These are phyloP conservation scores for Xylariaceae sp. DNA, from an alignment of 2,329 filamentous ascomycete species.

Conservation along the genomic window DNA sequence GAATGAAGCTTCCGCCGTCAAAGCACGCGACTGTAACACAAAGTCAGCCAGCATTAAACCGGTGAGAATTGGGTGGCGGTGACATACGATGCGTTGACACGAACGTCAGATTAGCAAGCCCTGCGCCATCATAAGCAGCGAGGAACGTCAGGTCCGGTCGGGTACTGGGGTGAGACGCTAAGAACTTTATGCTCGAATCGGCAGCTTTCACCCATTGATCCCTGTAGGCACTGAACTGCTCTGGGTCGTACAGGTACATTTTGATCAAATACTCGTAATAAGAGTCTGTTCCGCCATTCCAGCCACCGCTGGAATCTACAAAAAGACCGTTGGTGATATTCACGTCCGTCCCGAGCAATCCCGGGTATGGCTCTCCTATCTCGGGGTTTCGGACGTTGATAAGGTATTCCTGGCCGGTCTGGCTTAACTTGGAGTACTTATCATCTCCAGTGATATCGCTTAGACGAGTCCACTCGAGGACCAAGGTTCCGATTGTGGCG, in stretches of 20 bases:
- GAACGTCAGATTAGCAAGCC: slow-evolving; percentile 41
- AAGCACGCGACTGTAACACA: slow-evolving; percentile 72
- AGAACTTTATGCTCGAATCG: slow-evolving; percentile 72
- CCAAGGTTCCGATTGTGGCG: slow-evolving; percentile 75
- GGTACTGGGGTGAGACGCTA: slow-evolving; percentile 68
- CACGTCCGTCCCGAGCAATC: slow-evolving; percentile 71
- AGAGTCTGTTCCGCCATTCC: slow-evolving; percentile 76
- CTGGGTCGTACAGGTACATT: slow-evolving; percentile 80
- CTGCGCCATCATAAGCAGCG: slow-evolving; percentile 55
- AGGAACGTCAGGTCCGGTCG: slow-evolving; percentile 75
- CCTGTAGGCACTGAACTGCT: slow-evolving; percentile 64
- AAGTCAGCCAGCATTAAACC: neutral
- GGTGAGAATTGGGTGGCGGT: neutral
- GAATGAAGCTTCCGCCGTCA: slow-evolving; percentile 81
- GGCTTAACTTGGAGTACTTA: slow-evolving; percentile 67
- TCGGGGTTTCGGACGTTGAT: slow-evolving; percentile 63
- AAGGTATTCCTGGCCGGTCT: slow-evolving; percentile 71
- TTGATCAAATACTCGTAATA: slow-evolving; percentile 93
- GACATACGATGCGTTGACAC: slow-evolving; percentile 54
- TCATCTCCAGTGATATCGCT: slow-evolving; percentile 72
- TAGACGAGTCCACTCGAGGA: slow-evolving; percentile 83
- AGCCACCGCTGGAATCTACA: slow-evolving; percentile 68
- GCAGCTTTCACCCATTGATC: slow-evolving; percentile 77
- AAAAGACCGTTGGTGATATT: slow-evolving; percentile 68
- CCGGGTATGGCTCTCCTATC: slow-evolving; percentile 71